Evolutionary conservation across 1,284 basidiomycete species (phyloP).

Genomic region (Rhodotorula sp.): DNA sequence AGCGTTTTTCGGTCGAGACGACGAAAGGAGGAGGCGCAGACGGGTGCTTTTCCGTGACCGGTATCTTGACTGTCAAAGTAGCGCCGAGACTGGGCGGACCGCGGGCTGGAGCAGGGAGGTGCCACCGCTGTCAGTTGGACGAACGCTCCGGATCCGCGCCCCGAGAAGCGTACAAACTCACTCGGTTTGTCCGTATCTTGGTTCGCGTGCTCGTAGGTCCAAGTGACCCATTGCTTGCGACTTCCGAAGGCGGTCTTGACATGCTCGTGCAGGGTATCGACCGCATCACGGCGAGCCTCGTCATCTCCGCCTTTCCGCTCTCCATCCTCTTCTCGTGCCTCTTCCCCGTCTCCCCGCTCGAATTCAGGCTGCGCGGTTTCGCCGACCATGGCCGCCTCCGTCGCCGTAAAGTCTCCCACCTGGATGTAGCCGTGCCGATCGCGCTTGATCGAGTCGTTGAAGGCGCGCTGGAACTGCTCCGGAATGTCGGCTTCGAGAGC

Average conservation of each 20-base stretch:
- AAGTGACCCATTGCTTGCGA: not conserved
- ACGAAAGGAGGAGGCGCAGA: not conserved
- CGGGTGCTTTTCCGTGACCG: not conserved
- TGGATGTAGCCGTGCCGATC: constrained; percentile 17
- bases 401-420: not conserved
- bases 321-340: not conserved
- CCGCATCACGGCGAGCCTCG: not conserved
- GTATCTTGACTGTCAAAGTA: constrained; percentile 5
- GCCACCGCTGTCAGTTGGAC: not conserved
- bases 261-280: constrained; percentile 7
- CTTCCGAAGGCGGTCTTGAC: constrained; percentile 8
- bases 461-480: not conserved
- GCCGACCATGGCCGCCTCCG: not conserved
- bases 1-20: not conserved
- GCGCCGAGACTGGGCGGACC: not conserved
- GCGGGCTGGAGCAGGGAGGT: too few species aligned
- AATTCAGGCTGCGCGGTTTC: not conserved
- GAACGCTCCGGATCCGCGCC: too few species aligned
- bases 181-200: not conserved
- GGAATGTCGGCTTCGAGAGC: constrained; percentile 19
- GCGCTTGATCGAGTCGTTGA: not conserved
- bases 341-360: too few species aligned
- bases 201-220: not conserved
- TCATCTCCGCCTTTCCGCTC: not conserved
- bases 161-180: not conserved